Conservation (phyloP, 2,329 filamentous ascomycete species). For the Mollisiaceae sp. region DNA sequence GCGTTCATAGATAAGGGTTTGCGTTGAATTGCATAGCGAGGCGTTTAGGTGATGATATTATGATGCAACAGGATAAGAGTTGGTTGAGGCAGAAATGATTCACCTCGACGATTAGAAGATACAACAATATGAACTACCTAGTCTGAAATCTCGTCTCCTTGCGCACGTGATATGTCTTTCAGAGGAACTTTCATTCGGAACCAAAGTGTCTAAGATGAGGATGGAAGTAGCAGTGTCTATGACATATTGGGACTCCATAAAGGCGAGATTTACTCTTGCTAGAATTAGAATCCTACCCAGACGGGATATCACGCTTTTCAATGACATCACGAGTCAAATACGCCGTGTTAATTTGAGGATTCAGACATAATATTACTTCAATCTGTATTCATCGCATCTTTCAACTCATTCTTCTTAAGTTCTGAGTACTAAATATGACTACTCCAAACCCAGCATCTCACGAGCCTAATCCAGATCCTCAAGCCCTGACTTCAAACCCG, state of each 20-base stretch:
- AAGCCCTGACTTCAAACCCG: conserved; percentile 13
- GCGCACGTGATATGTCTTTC: too few species aligned
- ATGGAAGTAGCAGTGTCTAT: too few species aligned
- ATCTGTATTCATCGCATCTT: not conserved
- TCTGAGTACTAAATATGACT: not conserved
- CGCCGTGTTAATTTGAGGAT: too few species aligned
- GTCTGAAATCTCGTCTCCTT: not conserved
- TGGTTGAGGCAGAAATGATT: not conserved
- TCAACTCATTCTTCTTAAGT: not conserved
- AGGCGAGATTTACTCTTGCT: too few species aligned
- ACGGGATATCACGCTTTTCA: not conserved
- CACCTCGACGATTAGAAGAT: not conserved
- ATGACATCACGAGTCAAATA: conserved; percentile 2
- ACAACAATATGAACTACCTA: not conserved
- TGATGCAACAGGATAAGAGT: not conserved
- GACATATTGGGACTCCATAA: too few species aligned
- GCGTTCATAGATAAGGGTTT: conserved; percentile 10
- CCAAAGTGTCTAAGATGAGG: too few species aligned
- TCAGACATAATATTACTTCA: too few species aligned
- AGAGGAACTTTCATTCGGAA: too few species aligned
- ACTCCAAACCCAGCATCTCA: conserved; percentile 6
- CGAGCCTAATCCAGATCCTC: conserved; percentile 23
- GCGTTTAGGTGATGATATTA: not conserved
- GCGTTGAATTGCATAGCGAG: conserved; percentile 9
- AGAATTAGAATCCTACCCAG: too few species aligned